Conservation (phyloP, 176 grass and related monocot genomes). For the Carex cristatella region DNA sequence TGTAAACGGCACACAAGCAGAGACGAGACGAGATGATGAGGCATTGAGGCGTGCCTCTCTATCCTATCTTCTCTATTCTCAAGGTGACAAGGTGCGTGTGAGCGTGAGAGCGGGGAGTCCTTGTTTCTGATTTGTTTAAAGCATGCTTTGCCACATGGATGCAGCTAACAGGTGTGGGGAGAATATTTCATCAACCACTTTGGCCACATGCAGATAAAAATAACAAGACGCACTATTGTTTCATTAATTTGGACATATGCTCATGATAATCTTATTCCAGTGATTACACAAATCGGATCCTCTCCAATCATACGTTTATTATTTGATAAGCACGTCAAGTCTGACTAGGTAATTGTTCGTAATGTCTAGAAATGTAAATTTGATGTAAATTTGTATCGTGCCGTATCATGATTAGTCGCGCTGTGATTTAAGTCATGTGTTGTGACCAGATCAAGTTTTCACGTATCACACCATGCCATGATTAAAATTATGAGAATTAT, state of each 20-base stretch:
- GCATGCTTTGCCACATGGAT: not conserved
- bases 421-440: too few relatives aligned
- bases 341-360: not conserved
- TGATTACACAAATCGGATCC: not conserved
- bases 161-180: not conserved
- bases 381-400: too few relatives aligned
- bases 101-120: not conserved
- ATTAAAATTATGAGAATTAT: too few relatives aligned
- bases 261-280: not conserved
- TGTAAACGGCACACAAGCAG: not conserved
- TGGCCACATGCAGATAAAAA: not conserved
- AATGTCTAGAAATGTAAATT: too few relatives aligned
- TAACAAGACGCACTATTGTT: not conserved
- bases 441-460: too few relatives aligned
- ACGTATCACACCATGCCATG: too few relatives aligned
- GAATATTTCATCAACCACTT: not conserved
- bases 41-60: slow-evolving; percentile 2
- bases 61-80: not conserved
- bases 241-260: slow-evolving; percentile 3
- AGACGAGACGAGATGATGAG: not conserved
- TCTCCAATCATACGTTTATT: not conserved
- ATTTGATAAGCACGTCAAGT: not conserved
- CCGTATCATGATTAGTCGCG: too few relatives aligned
- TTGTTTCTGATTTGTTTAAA: slow-evolving; percentile 10
- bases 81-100: slow-evolving; percentile 1